phyloP scores from a whole-genome alignment of 177 flowering plant genomes.

The Tripterygium wilfordii region DNA sequence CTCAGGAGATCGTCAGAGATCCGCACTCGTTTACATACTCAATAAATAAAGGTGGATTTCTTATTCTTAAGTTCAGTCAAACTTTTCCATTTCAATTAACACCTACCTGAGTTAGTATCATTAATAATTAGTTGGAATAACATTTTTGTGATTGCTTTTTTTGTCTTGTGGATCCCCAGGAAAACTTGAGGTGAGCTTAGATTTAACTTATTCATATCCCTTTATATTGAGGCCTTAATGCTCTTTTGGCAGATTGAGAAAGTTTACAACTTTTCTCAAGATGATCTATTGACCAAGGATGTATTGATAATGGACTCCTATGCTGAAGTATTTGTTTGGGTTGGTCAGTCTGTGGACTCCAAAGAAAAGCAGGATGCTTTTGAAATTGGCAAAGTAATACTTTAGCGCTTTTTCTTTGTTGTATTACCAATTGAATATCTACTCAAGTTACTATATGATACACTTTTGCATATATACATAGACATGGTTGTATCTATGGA shows the following conservation, averaged over 20 bases:
- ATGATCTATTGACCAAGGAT: conserved; percentile 96
- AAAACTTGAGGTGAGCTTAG: conserved; percentile 86
- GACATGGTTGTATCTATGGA: conserved; percentile 70
- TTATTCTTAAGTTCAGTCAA: conserved; percentile 3
- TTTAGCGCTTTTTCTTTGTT: neutral
- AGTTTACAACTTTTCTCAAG: conserved; percentile 90
- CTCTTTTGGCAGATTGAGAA: conserved; percentile 88
- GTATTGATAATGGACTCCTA: conserved; percentile 86
- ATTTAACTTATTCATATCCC: too few relatives aligned
- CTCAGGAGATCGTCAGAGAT: conserved; percentile 69
- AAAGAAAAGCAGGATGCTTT: conserved; percentile 88
- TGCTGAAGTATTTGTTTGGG: conserved; percentile 98
- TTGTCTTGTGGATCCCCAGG: conserved; percentile 52
- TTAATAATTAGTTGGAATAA: too few relatives aligned
- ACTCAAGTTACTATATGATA: too few relatives aligned
- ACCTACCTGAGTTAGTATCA: neutral
- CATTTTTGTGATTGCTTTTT: conserved; percentile 7
- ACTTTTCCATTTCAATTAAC: too few relatives aligned
- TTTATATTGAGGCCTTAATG: too few relatives aligned
- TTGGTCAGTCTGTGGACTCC: conserved; percentile 82
- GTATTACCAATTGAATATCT: too few relatives aligned
- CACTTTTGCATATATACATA: conserved; percentile 66
- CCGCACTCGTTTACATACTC: conserved; percentile 84
- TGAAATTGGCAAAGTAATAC: conserved; percentile 82
- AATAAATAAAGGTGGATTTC: conserved; percentile 62